Conservation (phyloP, 108 stramenopile species). For the Cylindrotheca fusiformis region DNA sequence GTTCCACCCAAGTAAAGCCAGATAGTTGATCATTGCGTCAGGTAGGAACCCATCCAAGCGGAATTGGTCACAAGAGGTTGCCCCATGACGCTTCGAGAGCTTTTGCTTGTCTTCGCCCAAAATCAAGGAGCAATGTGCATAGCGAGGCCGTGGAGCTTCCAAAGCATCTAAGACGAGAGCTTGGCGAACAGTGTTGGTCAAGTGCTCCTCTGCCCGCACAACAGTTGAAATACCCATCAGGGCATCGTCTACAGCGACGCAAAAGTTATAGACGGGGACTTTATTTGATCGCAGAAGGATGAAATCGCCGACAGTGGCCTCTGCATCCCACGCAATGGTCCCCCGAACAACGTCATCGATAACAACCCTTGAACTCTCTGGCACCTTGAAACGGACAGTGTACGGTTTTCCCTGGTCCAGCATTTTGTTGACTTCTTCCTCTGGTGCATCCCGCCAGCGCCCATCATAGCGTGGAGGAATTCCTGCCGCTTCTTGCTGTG, state of each 20-base stretch:
- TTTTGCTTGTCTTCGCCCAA: conserved; percentile 97
- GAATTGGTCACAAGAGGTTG: conserved; percentile 95
- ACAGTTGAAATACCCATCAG: conserved; percentile 95
- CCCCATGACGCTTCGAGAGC: conserved; percentile 95
- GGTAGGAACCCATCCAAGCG: conserved; percentile 91
- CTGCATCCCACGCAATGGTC: conserved; percentile 94
- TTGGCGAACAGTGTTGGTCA: conserved; percentile 95
- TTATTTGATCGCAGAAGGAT: conserved; percentile 91
- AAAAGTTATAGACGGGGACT: conserved; percentile 98
- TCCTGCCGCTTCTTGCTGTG: conserved; percentile 72
- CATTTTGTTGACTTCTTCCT: conserved; percentile 74
- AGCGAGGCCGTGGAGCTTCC: conserved; percentile 83
- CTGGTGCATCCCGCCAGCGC: conserved; percentile 95
- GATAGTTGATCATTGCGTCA: conserved; percentile 95
- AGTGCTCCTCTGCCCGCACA: conserved; percentile 96
- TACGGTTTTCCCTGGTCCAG: conserved; percentile 79
- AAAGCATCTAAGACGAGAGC: conserved; percentile 87
- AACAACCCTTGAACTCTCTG: conserved; percentile 74
- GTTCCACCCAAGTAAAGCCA: conserved; percentile 96
- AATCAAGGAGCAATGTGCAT: conserved; percentile 97
- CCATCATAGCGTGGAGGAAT: conserved; percentile 91
- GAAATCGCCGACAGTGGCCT: conserved; percentile 95
- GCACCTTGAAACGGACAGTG: conserved; percentile 92
- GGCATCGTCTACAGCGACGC: conserved; percentile 97
- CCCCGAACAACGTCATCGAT: conserved; percentile 96